A percentile compares a stretch with the other conserved stretches of the same genome.
These are phyloP conservation scores for Suillus occidentalis DNA, from an alignment of 768 basidiomycete genomes.

Conservation along the genomic window DNA sequence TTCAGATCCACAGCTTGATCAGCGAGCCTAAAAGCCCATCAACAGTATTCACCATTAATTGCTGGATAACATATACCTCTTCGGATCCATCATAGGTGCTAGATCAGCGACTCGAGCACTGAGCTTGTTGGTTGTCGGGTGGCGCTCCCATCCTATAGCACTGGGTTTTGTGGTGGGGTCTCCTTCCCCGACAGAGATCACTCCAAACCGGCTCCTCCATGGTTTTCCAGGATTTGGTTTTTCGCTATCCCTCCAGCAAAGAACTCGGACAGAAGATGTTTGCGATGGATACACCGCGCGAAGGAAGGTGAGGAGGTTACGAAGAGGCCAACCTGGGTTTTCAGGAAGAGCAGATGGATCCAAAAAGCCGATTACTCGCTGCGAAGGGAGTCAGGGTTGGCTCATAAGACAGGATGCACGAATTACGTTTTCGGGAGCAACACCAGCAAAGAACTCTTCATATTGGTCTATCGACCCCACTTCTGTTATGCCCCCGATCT, in stretches of 20 bases:
- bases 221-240: conserved; percentile 35
- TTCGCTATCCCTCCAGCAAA: conserved; percentile 78
- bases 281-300: conserved; percentile 53
- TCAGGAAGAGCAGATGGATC: conserved; percentile 81
- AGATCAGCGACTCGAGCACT: conserved; percentile 87
- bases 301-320: conserved; percentile 88
- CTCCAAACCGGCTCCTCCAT: conserved; percentile 68
- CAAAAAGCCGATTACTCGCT: conserved; percentile 64
- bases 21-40: conserved; percentile 59
- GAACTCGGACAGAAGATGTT: conserved; percentile 54
- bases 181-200: conserved; percentile 33
- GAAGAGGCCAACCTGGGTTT: conserved; percentile 90
- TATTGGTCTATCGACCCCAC: conserved; percentile 60
- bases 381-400: conserved; percentile 2
- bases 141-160: conserved; percentile 97
- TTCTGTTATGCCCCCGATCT: conserved; percentile 34
- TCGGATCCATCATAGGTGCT: conserved; percentile 95
- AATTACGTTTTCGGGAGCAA: conserved; percentile 42
- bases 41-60: neutral
- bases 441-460: conserved; percentile 52
- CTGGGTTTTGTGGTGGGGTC: conserved; percentile 40
- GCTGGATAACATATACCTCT: conserved; percentile 45
- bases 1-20: conserved; percentile 98
- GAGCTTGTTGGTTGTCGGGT: conserved; percentile 74
- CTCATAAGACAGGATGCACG: neutral